These are phyloP conservation scores for Erysimum pusillum DNA, from an alignment of 441 rosid species.

Conservation along the genomic window DNA sequence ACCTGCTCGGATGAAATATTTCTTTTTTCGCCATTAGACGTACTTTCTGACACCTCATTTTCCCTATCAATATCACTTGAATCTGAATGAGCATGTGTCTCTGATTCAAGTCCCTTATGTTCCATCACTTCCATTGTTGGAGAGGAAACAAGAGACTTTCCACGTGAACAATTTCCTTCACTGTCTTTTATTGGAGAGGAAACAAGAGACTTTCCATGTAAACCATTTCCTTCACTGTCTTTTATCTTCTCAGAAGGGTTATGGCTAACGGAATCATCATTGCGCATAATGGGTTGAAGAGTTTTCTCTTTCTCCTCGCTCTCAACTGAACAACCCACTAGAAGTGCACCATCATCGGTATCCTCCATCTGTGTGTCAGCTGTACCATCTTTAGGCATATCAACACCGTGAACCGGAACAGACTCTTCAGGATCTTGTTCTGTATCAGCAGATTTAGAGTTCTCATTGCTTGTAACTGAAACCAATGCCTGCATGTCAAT, in stretches of 20 bases:
- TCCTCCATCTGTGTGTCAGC: conserved; percentile 31
- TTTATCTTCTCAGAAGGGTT: conserved; percentile 9
- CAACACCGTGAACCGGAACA: conserved; percentile 26
- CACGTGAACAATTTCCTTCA: conserved; percentile 19
- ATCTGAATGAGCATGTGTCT: conserved; percentile 17
- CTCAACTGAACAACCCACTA: conserved; percentile 28
- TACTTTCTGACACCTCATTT: conserved; percentile 13
- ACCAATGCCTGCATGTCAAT: conserved; percentile 30
- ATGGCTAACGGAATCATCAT: conserved; percentile 19
- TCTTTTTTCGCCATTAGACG: neutral
- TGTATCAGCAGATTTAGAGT: conserved; percentile 39
- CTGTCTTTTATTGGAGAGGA: neutral
- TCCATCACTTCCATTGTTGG: conserved; percentile 31
- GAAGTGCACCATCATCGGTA: conserved; percentile 11
- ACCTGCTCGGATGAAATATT: conserved; percentile 11
- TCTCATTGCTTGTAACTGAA: conserved; percentile 37
- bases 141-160: conserved; percentile 23
- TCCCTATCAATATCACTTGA: conserved; percentile 15
- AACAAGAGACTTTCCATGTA: no score
- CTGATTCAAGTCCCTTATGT: conserved; percentile 20
- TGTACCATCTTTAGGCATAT: neutral
- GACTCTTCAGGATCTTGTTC: conserved; percentile 38
- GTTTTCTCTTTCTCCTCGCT: conserved; percentile 23
- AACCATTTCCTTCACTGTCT: no score
- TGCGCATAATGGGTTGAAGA: conserved; percentile 6